Percentiles rank a stretch among this genome's conserved stretches.
Evolutionary conservation across 2,329 filamentous ascomycete genomes (phyloP).

Genomic region (Cryphonectria naterciae): DNA sequence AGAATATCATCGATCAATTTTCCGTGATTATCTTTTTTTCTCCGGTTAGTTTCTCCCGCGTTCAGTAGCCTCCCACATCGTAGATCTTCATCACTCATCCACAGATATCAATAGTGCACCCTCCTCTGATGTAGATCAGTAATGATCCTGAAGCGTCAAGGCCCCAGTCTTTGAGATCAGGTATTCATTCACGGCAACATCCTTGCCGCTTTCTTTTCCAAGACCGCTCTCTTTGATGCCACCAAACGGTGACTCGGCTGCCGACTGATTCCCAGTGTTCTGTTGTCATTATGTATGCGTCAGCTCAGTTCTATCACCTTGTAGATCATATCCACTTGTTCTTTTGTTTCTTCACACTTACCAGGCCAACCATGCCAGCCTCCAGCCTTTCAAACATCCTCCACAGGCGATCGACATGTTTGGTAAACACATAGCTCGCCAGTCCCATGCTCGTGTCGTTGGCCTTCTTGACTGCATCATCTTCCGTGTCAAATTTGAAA

Average conservation of each 20-base stretch:
- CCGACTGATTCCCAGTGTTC: slow-evolving; percentile 46
- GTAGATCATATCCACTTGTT: no score
- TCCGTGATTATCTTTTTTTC: not conserved
- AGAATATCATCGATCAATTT: not conserved
- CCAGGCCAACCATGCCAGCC: slow-evolving; percentile 66
- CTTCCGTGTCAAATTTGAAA: slow-evolving; percentile 37
- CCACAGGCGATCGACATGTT: slow-evolving; percentile 40
- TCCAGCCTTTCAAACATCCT: slow-evolving; percentile 56
- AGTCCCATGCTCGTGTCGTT: slow-evolving; percentile 43
- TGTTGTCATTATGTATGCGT: not conserved
- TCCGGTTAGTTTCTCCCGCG: not conserved
- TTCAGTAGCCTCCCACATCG: not conserved
- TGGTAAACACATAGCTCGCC: slow-evolving; percentile 37
- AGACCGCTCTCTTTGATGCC: slow-evolving; percentile 34
- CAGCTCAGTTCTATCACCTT: not conserved
- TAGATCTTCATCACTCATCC: not conserved
- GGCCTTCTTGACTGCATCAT: slow-evolving; percentile 39
- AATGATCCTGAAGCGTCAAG: slow-evolving; percentile 23
- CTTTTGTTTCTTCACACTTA: not conserved
- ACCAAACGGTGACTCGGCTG: slow-evolving; percentile 33
- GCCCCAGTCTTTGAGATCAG: slow-evolving; percentile 30
- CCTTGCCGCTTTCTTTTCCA: slow-evolving; percentile 33
- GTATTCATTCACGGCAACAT: slow-evolving; percentile 31
- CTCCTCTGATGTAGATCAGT: not conserved
- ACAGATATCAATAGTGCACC: not conserved